Base-by-base conservation (phyloP, 495 filamentous ascomycete species). In the Oidiodendron maius region DNA sequence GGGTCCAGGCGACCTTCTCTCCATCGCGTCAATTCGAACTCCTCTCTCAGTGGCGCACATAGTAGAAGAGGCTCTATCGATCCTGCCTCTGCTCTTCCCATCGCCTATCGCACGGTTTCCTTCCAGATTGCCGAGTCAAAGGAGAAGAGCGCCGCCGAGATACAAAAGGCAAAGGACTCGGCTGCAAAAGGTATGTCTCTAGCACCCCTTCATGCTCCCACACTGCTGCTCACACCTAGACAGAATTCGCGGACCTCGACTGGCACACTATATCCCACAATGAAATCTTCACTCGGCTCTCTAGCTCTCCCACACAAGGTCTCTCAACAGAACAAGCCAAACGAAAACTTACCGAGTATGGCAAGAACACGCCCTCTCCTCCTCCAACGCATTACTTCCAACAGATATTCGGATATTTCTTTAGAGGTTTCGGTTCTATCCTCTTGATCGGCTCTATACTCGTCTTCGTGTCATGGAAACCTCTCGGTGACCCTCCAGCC, bases 401-500 rank as follows among this genome's bases (percentile, higher is more conserved):
- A 35, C 77, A 79, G 52, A 72, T 77, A 18, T 67, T 87, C 5
- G 72, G 73, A 17, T 88, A 89, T 59, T 75, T 87, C 59, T 88
- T 86, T 59, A 80, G 77, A 42, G 84, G 84, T 17, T 87, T 87
- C 53, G 81, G 84, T 2, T 70, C 77, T 2, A 71, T 87, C 22
- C 72, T 87, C 4, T 66, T 84, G 4, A 59, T 78, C 24, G 82
- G 80, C 12, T 65, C 71, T 20, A 72, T 86, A 21, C 69, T 89
- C 4, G 78, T 86, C 41, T 83, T 85, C 55, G 58, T 87, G 35
- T 71, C 77, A 5, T 87, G 82, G 82, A 81, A 79, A 38, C 84
- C 84, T 4, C 76, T 87, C 0, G 82, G 83, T 0, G 41, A 84
- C 10, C 84, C 83, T 1, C 84, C 84, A 1, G 64, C 77, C 0